Evolutionary conservation across 2,329 filamentous ascomycete genomes (phyloP), one percentile per base, ranked within the genome.

Genomic region (Uncinocarpus reesii): DNA sequence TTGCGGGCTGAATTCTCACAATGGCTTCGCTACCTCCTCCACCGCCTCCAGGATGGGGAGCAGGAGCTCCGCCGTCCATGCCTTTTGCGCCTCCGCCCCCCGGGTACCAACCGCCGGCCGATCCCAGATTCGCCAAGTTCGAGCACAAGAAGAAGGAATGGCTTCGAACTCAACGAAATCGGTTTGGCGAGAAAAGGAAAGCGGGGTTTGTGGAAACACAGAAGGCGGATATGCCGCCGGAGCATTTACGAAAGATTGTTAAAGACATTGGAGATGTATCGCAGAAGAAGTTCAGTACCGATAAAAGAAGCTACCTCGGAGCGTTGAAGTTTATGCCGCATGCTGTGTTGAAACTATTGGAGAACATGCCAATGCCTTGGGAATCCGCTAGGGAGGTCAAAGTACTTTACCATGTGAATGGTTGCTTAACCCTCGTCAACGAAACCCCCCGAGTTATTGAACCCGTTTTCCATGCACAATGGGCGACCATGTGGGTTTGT

Each of bases 331-430:
- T 95, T 71, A 98, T 98, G 92, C 92, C 92, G 1, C 92, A 98
- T 64, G 92, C 92, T 4, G 92, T 98, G 8, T 71, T 98, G 71
- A 98, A 98, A 73, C 76, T 98, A 20, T 69, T 98, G 49, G 92
- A 98, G 72, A 98, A 98, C 61, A 98, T 98, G 92, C 92, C 92
- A 3, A 98, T 98, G 92, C 92, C 92, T 0, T 98, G 92, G 92
- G 92, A 98, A 71, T 92, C 88, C 49, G 81, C 87, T 21, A 80
- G 89, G 54, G 92, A 98, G 62, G 93, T 98, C 53, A 96, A 96
- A 70, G 92, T 98, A 23, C 75, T 98, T 10, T 98, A 98, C 66
- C 92, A 98, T 63, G 89, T 96, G 60, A 98, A 98, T 61, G 92
- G 92, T 24, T 98, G 93, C 62, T 69, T 98, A 68, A 98, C 92